A percentile compares a stretch with the other conserved stretches of the same genome.
Conservation (phyloP, 2,329 filamentous ascomycete genomes). For the Rhytidhysteron rufulum region DNA sequence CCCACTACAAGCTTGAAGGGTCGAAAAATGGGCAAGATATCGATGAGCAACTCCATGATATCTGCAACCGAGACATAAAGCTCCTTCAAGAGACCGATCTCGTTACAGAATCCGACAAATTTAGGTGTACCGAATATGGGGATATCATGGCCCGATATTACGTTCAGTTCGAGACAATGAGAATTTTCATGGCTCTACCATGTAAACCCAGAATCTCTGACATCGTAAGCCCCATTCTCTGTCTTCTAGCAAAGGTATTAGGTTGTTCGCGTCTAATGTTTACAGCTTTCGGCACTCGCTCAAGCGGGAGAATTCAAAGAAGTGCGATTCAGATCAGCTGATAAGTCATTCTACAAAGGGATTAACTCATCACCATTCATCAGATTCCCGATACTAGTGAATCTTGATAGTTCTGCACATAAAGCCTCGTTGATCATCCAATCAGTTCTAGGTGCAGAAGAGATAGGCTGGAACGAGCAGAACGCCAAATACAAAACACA, state of each 20-base stretch:
- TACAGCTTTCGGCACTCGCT: constrained; percentile 61
- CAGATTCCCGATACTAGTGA: constrained; percentile 66
- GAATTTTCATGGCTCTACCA: constrained; percentile 61
- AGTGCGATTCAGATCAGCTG: constrained; percentile 65
- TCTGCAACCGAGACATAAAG: constrained; percentile 66
- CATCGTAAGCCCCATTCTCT: constrained; percentile 62
- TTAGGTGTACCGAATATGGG: constrained; percentile 68
- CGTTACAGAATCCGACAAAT: constrained; percentile 45
- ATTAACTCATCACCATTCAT: constrained; percentile 68
- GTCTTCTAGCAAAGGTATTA: no score
- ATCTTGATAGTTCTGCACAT: constrained; percentile 62
- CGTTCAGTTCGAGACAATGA: constrained; percentile 77
- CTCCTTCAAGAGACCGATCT: constrained; percentile 60
- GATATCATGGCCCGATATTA: constrained; percentile 82
- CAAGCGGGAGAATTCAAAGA: constrained; percentile 71
- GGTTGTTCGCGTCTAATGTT: no score
- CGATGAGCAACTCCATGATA: constrained; percentile 64
- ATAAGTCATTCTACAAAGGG: constrained; percentile 66
- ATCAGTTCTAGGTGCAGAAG: constrained; percentile 64
- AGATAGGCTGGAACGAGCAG: constrained; percentile 52
- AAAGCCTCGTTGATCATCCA: constrained; percentile 79
- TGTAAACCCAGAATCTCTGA: constrained; percentile 59
- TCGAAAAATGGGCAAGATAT: constrained; percentile 47
- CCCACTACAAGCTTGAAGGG: constrained; percentile 64
- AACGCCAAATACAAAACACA: constrained; percentile 53